phyloP scores from a whole-genome alignment of 164 flowering plant species.

The Piper longum region DNA sequence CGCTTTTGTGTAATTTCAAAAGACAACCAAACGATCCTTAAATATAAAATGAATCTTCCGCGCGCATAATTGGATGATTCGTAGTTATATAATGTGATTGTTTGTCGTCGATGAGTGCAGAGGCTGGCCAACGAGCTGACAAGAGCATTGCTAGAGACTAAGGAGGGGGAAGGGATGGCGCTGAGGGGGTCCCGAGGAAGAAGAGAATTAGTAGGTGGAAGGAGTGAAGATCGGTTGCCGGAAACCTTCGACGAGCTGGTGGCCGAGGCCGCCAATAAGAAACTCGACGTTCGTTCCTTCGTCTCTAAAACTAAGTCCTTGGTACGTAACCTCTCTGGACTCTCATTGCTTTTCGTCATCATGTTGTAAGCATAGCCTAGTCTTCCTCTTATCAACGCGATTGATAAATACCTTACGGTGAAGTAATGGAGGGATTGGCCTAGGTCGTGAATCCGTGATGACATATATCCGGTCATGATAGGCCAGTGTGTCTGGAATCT shows the following conservation, averaged over 20 bases:
- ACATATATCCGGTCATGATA: too few relatives aligned
- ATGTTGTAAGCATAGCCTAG: neutral
- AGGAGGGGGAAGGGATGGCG: slow-evolving; percentile 5
- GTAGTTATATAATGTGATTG: neutral
- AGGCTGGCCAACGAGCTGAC: slow-evolving; percentile 40
- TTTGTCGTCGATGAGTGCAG: slow-evolving; percentile 4
- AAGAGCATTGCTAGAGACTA: slow-evolving; percentile 38
- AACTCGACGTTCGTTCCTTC: slow-evolving; percentile 39
- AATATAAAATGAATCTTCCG: neutral
- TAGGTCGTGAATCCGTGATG: too few relatives aligned
- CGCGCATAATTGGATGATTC: neutral
- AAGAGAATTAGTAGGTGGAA: slow-evolving; percentile 8
- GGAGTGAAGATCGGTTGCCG: slow-evolving; percentile 3
- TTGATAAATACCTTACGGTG: too few relatives aligned
- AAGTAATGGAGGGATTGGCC: too few relatives aligned
- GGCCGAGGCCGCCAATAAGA: slow-evolving; percentile 31
- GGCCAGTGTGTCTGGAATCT: neutral
- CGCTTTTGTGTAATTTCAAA: neutral
- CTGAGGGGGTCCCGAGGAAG: neutral
- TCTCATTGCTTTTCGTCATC: neutral
- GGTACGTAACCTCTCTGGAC: slow-evolving; percentile 20
- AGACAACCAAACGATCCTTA: neutral
- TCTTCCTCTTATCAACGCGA: neutral
- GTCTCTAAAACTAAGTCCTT: slow-evolving; percentile 50
- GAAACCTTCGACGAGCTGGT: slow-evolving; percentile 48